Percentiles rank a stretch among this genome's conserved stretches.
These are phyloP conservation scores for Crassisporium funariophilum DNA, from an alignment of 768 basidiomycete species.

Conservation along the genomic window DNA sequence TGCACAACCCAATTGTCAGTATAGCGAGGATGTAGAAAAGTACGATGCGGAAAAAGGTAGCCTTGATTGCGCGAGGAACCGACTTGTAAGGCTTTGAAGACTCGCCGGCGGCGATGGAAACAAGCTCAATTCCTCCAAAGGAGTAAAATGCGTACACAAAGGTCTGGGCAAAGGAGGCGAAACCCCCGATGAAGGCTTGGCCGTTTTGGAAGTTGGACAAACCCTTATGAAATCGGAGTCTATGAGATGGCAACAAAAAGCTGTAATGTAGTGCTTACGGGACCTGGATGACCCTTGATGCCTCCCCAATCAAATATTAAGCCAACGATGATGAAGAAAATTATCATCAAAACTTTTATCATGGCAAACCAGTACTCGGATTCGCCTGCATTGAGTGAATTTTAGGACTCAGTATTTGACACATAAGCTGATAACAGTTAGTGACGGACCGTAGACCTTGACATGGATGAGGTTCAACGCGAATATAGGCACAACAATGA, in stretches of 20 bases:
- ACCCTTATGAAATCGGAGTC: slow-evolving; percentile 39
- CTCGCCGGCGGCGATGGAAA: slow-evolving; percentile 74
- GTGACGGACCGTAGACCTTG: slow-evolving; percentile 50
- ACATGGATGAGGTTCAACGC: slow-evolving; percentile 56
- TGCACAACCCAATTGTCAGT: slow-evolving; percentile 65
- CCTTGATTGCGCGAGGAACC: slow-evolving; percentile 66
- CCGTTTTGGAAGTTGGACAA: slow-evolving; percentile 49
- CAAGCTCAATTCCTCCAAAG: slow-evolving; percentile 69
- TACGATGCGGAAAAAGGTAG: slow-evolving; percentile 66
- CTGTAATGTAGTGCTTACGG: slow-evolving; percentile 35
- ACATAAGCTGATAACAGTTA: neutral
- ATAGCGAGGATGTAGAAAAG: slow-evolving; percentile 68
- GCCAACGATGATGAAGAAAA: slow-evolving; percentile 63
- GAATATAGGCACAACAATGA: slow-evolving; percentile 57
- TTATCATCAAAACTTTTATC: slow-evolving; percentile 63
- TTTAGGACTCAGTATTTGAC: neutral
- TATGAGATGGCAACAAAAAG: slow-evolving; percentile 6
- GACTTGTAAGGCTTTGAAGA: slow-evolving; percentile 62
- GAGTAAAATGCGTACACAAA: slow-evolving; percentile 76
- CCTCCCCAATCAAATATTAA: slow-evolving; percentile 67
- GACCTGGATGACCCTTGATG: slow-evolving; percentile 57
- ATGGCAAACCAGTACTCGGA: slow-evolving; percentile 66
- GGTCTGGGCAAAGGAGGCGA: slow-evolving; percentile 52
- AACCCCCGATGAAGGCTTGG: slow-evolving; percentile 58
- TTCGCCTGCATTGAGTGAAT: slow-evolving; percentile 41